Conservation (phyloP, 2,329 filamentous ascomycete genomes). For the Gaeumannomyces tritici region DNA sequence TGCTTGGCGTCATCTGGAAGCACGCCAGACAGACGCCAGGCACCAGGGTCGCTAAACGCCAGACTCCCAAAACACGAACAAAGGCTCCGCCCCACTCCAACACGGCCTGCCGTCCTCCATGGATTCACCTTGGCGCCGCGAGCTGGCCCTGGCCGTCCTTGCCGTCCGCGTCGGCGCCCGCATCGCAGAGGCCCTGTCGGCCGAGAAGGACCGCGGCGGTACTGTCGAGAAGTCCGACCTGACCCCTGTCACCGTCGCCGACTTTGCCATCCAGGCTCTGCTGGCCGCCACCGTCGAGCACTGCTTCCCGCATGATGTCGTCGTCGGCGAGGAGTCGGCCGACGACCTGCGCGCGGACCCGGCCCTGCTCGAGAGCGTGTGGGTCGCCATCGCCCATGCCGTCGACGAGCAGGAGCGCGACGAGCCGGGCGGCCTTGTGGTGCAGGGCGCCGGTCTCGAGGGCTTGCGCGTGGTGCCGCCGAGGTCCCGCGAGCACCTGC, state of each 20-base stretch:
- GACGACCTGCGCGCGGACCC: slow-evolving; percentile 32
- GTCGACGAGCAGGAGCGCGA: background rate
- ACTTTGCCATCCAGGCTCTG: slow-evolving; percentile 49
- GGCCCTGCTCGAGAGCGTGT: slow-evolving; percentile 34
- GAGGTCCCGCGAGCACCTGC: slow-evolving; percentile 32
- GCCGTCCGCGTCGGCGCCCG: slow-evolving; percentile 35
- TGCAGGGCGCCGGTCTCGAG: background rate
- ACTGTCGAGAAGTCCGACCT: slow-evolving; percentile 43
- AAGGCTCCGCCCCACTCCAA: background rate
- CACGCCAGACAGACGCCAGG: background rate
- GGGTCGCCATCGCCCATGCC: slow-evolving; percentile 21
- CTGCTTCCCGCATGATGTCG: slow-evolving; percentile 39
- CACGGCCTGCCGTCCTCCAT: background rate
- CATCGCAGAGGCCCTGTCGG: slow-evolving; percentile 36
- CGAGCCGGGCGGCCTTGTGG: background rate
- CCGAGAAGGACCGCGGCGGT: slow-evolving; percentile 30
- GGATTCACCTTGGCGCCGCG: slow-evolving; percentile 22
- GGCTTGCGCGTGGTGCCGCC: slow-evolving; percentile 16
- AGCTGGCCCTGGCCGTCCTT: slow-evolving; percentile 31
- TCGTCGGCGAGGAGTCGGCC: slow-evolving; percentile 48
- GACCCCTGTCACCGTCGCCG: slow-evolving; percentile 48
- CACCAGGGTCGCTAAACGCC: too few species aligned
- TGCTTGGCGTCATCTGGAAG: background rate
- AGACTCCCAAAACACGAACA: background rate
- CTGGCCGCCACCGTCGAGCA: slow-evolving; percentile 38